phyloP scores from a whole-genome alignment of 73 alveolate species.

The Paramecium tetraurelia region DNA sequence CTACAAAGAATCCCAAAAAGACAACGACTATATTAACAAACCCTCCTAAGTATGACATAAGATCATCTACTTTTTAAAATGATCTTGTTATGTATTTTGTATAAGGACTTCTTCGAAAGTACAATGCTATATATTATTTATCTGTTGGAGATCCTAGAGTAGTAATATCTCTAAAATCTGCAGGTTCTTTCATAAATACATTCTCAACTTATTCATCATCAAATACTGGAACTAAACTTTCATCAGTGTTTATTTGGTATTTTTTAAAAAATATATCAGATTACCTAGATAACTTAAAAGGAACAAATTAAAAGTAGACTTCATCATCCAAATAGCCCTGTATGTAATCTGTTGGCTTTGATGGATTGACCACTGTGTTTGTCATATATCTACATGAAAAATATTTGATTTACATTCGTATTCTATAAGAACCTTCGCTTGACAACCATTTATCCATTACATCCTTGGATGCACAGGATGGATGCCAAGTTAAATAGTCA shows the following conservation, averaged over 20 bases:
- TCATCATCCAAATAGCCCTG: slow-evolving; percentile 22
- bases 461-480: background rate
- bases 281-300: background rate
- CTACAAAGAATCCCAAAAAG: background rate
- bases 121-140: background rate
- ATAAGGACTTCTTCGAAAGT: slow-evolving; percentile 24
- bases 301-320: slow-evolving; percentile 20
- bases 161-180: slow-evolving; percentile 34
- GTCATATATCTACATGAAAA: background rate
- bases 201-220: background rate
- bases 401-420: background rate
- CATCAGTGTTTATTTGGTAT: background rate
- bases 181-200: background rate
- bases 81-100: background rate
- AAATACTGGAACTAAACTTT: slow-evolving; percentile 21
- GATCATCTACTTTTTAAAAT: slow-evolving; percentile 3
- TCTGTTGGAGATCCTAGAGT: background rate
- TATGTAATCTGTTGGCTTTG: background rate
- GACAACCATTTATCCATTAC: background rate
- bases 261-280: background rate
- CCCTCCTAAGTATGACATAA: slow-evolving; percentile 34
- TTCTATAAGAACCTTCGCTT: background rate
- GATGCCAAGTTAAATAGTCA: slow-evolving; percentile 26
- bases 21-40: slow-evolving; percentile 39
- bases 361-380: background rate